Evolutionary conservation across 2,329 filamentous ascomycete genomes (phyloP), one percentile per base, ranked within the genome.

Genomic region (Colletotrichum salicis): DNA sequence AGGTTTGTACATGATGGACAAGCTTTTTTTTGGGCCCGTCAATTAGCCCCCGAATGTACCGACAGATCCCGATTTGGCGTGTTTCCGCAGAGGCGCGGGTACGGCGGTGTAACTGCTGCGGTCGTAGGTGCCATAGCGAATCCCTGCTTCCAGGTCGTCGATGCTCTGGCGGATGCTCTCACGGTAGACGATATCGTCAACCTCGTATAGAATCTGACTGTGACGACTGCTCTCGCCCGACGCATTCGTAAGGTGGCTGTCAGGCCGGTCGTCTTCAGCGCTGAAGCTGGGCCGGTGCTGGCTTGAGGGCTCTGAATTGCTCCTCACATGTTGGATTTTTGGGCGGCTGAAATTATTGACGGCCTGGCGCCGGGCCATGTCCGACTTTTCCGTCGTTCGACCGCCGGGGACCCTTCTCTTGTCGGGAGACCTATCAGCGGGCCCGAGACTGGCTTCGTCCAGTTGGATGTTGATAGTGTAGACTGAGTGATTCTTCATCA

Each of bases 401-500:
- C 35, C 29, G 8, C 33, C 4, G 10, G 31, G 33, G 8, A 51
- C 10, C 15, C 22, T 51, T 63, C 45, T 64, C 60, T 55, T 72
- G n/a, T 72, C 70, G n/a, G 70, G 56, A 5, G 56, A 57, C 60
- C 65, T 72, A n/a, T 72, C 70, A 8, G 70, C 56, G 4, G 61
- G 67, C 3, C 56, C 48, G 10, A 72, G 12, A 33, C 67, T 72
- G 22, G 55, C 45, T 56, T 70, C 64, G 56, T 72, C 73, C 11
- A 74, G 61, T 29, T 71, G 67, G 8, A 71, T 73, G 4, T 73
- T 70, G 52, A 74, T 73, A 33, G 71, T 71, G 31, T 73, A 73
- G 10, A 73, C 64, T 13, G 71, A 73, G 13, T 71, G 19, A 11
- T 73, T 71, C 51, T 61, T 70, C 6, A 41, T 29, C 7, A 80